phyloP scores from a whole-genome alignment of 2,329 filamentous ascomycete species.

The Penicillium psychrosexuale region DNA sequence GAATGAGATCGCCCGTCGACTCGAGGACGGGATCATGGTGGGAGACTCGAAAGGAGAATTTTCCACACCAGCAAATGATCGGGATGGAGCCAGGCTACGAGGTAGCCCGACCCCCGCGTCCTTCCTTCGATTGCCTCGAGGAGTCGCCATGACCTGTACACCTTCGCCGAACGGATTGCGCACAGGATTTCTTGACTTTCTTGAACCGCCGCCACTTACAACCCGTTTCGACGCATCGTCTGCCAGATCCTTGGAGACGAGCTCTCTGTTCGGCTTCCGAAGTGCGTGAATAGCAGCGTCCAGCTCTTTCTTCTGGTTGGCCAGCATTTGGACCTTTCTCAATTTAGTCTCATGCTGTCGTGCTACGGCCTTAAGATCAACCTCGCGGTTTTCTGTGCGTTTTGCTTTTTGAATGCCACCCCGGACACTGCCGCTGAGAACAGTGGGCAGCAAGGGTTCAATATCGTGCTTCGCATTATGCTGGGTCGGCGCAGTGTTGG shows the following conservation, averaged over 20 bases:
- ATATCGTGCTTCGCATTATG: constrained; percentile 41
- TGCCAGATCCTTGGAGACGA: constrained; percentile 46
- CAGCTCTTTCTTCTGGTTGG: constrained; percentile 49
- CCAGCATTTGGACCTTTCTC: constrained; percentile 45
- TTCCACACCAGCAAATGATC: constrained; percentile 30
- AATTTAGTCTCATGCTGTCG: constrained; percentile 47
- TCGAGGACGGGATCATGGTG: constrained; percentile 34
- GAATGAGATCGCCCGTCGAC: constrained; percentile 27
- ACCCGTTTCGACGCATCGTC: constrained; percentile 41
- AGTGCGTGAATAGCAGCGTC: constrained; percentile 48
- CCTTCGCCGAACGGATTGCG: constrained; percentile 42
- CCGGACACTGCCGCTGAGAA: constrained; percentile 36
- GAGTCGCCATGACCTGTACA: constrained; percentile 51
- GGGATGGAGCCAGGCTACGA: constrained; percentile 22
- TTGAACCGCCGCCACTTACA: constrained; percentile 30
- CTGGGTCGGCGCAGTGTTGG: constrained; percentile 43
- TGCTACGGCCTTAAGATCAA: constrained; percentile 47
- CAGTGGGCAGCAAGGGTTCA: constrained; percentile 38
- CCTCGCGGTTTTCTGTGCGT: constrained; percentile 48
- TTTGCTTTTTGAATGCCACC: constrained; percentile 46
- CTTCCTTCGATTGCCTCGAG: constrained; percentile 38
- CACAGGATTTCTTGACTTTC: constrained; percentile 42
- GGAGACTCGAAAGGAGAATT: constrained; percentile 31
- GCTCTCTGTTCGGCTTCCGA: constrained; percentile 47
- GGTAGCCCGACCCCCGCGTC: constrained; percentile 29